phyloP scores from a whole-genome alignment of 1,284 basidiomycete species.

The Fomitopsis palustris region DNA sequence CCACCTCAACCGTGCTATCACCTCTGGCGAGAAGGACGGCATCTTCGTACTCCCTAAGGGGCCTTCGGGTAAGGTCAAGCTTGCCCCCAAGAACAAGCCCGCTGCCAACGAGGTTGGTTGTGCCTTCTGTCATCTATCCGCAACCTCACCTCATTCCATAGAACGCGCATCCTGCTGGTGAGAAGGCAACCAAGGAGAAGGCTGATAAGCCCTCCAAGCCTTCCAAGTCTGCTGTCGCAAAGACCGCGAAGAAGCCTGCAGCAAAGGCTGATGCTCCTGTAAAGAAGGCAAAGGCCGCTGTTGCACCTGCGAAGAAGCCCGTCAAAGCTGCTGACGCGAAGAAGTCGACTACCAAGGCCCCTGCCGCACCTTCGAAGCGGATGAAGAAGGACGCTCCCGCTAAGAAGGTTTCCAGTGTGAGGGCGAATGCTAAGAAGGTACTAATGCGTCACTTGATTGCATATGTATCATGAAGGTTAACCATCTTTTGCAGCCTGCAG shows the following conservation, averaged over 20 bases:
- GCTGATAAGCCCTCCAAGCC: not conserved
- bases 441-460: no score
- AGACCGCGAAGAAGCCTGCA: conserved; percentile 32
- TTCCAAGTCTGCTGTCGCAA: not conserved
- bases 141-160: not conserved
- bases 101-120: conserved; percentile 58
- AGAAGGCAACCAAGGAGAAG: not conserved
- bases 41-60: conserved; percentile 88
- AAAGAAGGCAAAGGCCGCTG: conserved; percentile 20
- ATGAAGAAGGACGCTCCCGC: conserved; percentile 33
- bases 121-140: not conserved
- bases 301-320: conserved; percentile 12
- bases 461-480: not conserved
- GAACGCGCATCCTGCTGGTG: not conserved
- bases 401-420: conserved; percentile 33
- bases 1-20: conserved; percentile 80
- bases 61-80: conserved; percentile 36
- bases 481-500: conserved; percentile 24
- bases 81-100: conserved; percentile 45
- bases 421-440: conserved; percentile 33
- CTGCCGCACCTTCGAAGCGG: conserved; percentile 20
- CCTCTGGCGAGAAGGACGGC: conserved; percentile 74
- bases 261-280: conserved; percentile 11
- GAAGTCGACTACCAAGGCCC: conserved; percentile 19
- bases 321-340: conserved; percentile 17